Evolutionary conservation across 345 rosid species (phyloP).

Genomic region (Heritiera littoralis): DNA sequence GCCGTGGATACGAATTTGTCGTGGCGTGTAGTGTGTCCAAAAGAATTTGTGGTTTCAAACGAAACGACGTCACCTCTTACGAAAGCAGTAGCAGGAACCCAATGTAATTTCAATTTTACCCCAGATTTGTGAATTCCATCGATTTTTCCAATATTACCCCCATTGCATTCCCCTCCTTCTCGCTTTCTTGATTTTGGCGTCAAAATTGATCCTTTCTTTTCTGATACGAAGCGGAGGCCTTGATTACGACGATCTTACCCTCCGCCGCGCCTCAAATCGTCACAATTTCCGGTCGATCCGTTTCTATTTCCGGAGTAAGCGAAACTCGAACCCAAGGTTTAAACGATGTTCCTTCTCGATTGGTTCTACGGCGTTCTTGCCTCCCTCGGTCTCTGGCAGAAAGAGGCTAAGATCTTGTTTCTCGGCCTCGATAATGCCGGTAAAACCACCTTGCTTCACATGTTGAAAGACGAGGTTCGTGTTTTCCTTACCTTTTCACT

Average conservation of each 20-base stretch:
- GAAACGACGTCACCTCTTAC: slow-evolving; percentile 28
- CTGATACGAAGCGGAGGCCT: slow-evolving; percentile 7
- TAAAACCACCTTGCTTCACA: slow-evolving; percentile 87
- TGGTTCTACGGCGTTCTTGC: slow-evolving; percentile 92
- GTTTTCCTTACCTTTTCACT: not conserved
- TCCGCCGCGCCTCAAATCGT: slow-evolving; percentile 7
- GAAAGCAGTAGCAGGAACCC: slow-evolving; percentile 14
- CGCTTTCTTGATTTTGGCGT: slow-evolving; percentile 20
- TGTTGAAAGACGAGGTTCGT: slow-evolving; percentile 86
- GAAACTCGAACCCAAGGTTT: not conserved
- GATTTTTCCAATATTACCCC: not conserved
- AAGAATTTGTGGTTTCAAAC: not conserved
- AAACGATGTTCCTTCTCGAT: slow-evolving; percentile 66
- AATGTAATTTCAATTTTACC: slow-evolving; percentile 14
- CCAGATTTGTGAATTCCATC: not conserved
- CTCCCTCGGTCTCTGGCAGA: slow-evolving; percentile 85
- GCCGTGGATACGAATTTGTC: not conserved
- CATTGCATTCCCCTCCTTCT: not conserved
- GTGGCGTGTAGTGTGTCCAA: not conserved
- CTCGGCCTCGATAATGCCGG: slow-evolving; percentile 93
- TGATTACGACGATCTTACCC: slow-evolving; percentile 26
- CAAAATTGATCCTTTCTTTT: slow-evolving; percentile 12
- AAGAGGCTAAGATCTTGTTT: slow-evolving; percentile 92
- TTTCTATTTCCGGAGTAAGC: not conserved
- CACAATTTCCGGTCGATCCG: not conserved